A percentile compares a stretch with the other conserved stretches of the same genome.
phyloP scores from a whole-genome alignment of 495 filamentous ascomycete genomes.

The Lophiotrema nucula region DNA sequence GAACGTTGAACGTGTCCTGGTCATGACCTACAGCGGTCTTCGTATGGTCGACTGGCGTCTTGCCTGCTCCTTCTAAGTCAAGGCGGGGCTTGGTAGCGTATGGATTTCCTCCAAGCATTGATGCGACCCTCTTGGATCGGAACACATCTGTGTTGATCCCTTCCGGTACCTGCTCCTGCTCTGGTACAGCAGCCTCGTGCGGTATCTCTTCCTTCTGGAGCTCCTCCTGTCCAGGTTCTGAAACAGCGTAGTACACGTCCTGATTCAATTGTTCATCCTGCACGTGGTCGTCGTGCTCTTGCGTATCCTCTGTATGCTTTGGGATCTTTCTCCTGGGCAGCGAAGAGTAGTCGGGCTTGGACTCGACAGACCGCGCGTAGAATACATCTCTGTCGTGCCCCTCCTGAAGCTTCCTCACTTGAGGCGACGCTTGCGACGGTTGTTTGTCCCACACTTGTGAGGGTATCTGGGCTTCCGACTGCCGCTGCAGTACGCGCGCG shows the following conservation, averaged over 20 bases:
- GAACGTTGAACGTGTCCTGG: slow-evolving; percentile 48
- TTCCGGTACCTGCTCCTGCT: slow-evolving; percentile 51
- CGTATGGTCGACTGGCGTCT: slow-evolving; percentile 38
- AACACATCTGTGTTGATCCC: slow-evolving; percentile 63
- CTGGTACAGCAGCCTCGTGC: slow-evolving; percentile 32
- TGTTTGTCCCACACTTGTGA: slow-evolving; percentile 43
- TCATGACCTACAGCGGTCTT: slow-evolving; percentile 36
- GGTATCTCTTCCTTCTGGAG: slow-evolving; percentile 23
- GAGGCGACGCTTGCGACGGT: slow-evolving; percentile 9
- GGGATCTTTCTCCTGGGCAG: slow-evolving; percentile 62
- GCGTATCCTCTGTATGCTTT: slow-evolving; percentile 48
- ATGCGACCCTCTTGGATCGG: slow-evolving; percentile 58
- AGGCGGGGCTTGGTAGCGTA: slow-evolving; percentile 31
- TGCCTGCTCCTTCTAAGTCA: slow-evolving; percentile 33
- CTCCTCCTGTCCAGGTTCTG: slow-evolving; percentile 21
- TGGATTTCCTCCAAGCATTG: slow-evolving; percentile 48
- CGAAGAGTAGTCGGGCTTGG: slow-evolving; percentile 51
- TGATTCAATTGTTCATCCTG: slow-evolving; percentile 52
- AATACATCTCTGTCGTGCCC: slow-evolving; percentile 58
- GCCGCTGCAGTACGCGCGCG: slow-evolving; percentile 49
- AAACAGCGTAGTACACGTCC: slow-evolving; percentile 54
- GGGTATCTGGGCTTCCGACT: slow-evolving; percentile 59
- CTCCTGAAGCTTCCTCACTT: slow-evolving; percentile 34
- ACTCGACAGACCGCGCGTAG: slow-evolving; percentile 51
- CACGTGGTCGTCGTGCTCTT: slow-evolving; percentile 42